Conservation (phyloP, 2,329 filamentous ascomycete species). For the Arthroderma uncinatum region DNA sequence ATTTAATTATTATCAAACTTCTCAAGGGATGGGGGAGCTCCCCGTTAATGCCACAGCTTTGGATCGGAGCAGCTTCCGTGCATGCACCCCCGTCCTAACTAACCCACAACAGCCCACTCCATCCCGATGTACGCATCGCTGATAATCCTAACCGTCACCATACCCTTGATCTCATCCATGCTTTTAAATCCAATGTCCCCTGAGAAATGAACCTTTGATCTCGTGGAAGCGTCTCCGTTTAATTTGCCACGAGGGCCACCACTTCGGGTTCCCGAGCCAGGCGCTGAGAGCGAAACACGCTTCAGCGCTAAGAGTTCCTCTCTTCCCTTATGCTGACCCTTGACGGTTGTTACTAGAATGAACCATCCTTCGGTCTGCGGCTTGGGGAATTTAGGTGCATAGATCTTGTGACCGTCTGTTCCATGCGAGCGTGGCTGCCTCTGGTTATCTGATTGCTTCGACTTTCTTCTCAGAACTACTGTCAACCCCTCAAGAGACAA, state of each 20-base stretch:
- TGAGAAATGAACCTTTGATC: slow-evolving; percentile 13
- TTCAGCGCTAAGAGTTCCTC: slow-evolving; percentile 82
- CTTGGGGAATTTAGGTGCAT: slow-evolving; percentile 83
- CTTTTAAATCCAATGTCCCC: neutral
- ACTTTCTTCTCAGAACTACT: slow-evolving; percentile 17
- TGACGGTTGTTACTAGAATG: slow-evolving; percentile 52
- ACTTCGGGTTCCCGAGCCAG: slow-evolving; percentile 12
- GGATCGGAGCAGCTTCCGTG: slow-evolving; percentile 4
- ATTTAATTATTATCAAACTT: slow-evolving; percentile 3
- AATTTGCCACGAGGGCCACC: slow-evolving; percentile 16
- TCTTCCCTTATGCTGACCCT: slow-evolving; percentile 15
- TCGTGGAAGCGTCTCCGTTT: slow-evolving; percentile 11
- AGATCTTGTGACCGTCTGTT: slow-evolving; percentile 50
- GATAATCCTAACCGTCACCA: slow-evolving; percentile 54
- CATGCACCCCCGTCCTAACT: neutral
- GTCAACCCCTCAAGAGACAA: slow-evolving; percentile 52
- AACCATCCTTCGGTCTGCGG: slow-evolving; percentile 93
- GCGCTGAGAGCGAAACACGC: slow-evolving; percentile 60
- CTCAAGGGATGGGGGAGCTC: neutral
- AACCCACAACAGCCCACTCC: slow-evolving; percentile 41
- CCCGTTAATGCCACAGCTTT: neutral
- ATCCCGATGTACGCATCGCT: slow-evolving; percentile 84
- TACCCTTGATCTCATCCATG: slow-evolving; percentile 16
- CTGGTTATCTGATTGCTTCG: neutral
- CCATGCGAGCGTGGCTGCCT: slow-evolving; percentile 46